These are phyloP conservation scores for Gamarada debralockiae DNA, from an alignment of 495 filamentous ascomycete species.

Conservation along the genomic window DNA sequence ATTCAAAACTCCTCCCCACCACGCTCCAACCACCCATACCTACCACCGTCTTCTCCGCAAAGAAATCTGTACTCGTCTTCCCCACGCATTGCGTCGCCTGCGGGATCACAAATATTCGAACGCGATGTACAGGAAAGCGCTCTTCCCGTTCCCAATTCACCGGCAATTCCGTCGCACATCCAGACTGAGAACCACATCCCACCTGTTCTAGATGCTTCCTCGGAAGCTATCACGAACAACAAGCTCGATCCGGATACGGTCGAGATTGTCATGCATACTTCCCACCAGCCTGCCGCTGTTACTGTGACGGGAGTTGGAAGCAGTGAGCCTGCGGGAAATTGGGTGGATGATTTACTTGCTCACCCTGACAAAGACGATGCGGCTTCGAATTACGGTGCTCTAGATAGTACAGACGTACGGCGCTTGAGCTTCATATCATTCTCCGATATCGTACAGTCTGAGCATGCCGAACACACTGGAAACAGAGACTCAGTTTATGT, in stretches of 20 bases:
- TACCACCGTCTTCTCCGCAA: conserved; percentile 41
- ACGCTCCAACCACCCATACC: conserved; percentile 38
- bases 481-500: conserved; percentile 59
- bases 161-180: conserved; percentile 83
- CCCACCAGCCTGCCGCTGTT: conserved; percentile 72
- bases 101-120: conserved; percentile 86
- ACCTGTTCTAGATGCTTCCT: conserved; percentile 82
- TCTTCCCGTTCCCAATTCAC: conserved; percentile 57
- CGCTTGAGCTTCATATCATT: conserved; percentile 91
- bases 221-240: conserved; percentile 80
- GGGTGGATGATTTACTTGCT: conserved; percentile 52
- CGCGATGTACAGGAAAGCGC: conserved; percentile 79
- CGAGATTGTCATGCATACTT: conserved; percentile 79
- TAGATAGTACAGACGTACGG: conserved; percentile 73
- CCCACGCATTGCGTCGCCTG: conserved; percentile 59
- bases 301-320: conserved; percentile 49
- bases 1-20: conserved; percentile 25
- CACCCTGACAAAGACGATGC: conserved; percentile 49
- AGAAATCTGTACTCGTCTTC: conserved; percentile 51
- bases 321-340: conserved; percentile 26
- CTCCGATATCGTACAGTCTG: conserved; percentile 88
- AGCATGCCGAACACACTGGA: conserved; percentile 60
- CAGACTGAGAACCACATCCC: conserved; percentile 90
- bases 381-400: conserved; percentile 65
- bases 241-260: conserved; percentile 74